Evolutionary conservation across 2,329 filamentous ascomycete species (phyloP).

Genomic region (Fusarium sp.): DNA sequence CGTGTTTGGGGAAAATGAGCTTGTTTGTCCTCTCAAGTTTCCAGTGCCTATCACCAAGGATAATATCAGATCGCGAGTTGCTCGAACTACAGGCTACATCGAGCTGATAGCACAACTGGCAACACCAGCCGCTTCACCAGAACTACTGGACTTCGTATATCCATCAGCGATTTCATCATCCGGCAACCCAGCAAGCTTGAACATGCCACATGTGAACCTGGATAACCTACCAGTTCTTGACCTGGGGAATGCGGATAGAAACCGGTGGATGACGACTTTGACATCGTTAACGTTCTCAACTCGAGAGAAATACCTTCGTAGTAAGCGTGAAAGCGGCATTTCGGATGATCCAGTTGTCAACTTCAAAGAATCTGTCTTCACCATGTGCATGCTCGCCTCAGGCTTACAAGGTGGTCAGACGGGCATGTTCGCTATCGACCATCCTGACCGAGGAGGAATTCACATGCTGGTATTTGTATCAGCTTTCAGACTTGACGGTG

Average conservation of each 20-base stretch:
- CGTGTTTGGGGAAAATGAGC: constrained; percentile 49
- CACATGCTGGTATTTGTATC: constrained; percentile 57
- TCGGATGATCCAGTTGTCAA: constrained; percentile 52
- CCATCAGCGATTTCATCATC: constrained; percentile 47
- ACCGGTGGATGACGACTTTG: constrained; percentile 55
- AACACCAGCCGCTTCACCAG: constrained; percentile 35
- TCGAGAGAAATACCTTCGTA: constrained; percentile 54
- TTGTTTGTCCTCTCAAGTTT: constrained; percentile 53
- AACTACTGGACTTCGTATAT: constrained; percentile 52
- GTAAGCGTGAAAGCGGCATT: constrained; percentile 40
- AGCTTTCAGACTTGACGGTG: constrained; percentile 57
- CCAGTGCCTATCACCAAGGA: constrained; percentile 54
- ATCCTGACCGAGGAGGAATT: constrained; percentile 51
- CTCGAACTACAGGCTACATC: constrained; percentile 57
- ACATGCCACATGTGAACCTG: constrained; percentile 57
- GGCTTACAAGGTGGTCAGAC: constrained; percentile 59
- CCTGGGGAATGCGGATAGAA: constrained; percentile 48
- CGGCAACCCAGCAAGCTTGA: constrained; percentile 52
- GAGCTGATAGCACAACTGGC: constrained; percentile 56
- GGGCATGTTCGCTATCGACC: constrained; percentile 56
- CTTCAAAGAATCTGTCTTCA: constrained; percentile 62
- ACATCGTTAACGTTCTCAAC: constrained; percentile 55
- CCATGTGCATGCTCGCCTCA: constrained; percentile 58
- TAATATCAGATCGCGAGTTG: constrained; percentile 54
- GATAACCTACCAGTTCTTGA: constrained; percentile 58